Conservation (phyloP, 352 stramenopile species). For the Phytophthora uliginosa region DNA sequence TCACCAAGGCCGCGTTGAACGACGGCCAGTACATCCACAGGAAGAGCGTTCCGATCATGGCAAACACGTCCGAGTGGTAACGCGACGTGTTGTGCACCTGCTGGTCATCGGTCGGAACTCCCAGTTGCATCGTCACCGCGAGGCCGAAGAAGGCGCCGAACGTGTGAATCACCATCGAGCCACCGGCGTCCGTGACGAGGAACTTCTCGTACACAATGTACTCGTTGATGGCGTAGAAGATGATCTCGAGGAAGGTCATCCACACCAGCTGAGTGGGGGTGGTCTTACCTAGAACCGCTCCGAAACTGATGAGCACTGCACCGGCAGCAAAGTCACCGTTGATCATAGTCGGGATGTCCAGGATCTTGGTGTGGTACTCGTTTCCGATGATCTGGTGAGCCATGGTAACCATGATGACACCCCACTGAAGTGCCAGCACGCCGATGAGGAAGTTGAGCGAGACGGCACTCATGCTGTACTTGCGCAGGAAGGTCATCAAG, state of each 20-base stretch:
- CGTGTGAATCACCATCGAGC: constrained; percentile 88
- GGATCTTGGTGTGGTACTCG: constrained; percentile 56
- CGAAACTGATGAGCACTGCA: constrained; percentile 85
- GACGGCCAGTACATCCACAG: constrained; percentile 92
- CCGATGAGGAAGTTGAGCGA: constrained; percentile 85
- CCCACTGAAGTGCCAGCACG: constrained; percentile 75
- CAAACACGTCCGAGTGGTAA: constrained; percentile 80
- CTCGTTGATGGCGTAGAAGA: constrained; percentile 88
- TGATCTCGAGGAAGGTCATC: constrained; percentile 81
- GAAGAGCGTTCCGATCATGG: constrained; percentile 89
- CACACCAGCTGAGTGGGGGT: constrained; percentile 81
- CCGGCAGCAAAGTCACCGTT: constrained; percentile 86
- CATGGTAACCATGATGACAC: constrained; percentile 75
- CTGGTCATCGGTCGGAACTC: constrained; percentile 44
- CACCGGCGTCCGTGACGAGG: constrained; percentile 78
- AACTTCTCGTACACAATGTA: constrained; percentile 68
- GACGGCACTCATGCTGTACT: constrained; percentile 83
- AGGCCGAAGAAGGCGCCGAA: constrained; percentile 90
- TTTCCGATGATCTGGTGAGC: constrained; percentile 60
- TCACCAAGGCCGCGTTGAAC: constrained; percentile 84
- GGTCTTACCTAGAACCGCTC: constrained; percentile 79
- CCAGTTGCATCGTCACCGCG: constrained; percentile 67
- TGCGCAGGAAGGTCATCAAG: constrained; percentile 90
- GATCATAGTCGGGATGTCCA: constrained; percentile 75
- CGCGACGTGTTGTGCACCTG: constrained; percentile 70